phyloP scores from a whole-genome alignment of 495 filamentous ascomycete genomes.

The Hyaloscypha variabilis region DNA sequence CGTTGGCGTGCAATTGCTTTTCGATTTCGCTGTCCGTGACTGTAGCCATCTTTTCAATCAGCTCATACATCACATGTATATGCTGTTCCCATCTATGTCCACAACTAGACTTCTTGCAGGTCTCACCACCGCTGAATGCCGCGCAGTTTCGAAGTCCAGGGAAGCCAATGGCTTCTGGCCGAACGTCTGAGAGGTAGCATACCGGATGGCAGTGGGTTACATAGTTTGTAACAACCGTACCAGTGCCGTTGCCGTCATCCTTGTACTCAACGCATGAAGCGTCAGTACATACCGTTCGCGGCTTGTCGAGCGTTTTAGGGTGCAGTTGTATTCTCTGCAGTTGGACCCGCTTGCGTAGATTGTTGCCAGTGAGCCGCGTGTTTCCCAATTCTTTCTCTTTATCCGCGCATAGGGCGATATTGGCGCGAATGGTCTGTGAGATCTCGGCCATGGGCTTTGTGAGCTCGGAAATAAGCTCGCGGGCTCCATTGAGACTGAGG shows the following conservation, averaged over 20 bases:
- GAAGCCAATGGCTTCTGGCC: not conserved
- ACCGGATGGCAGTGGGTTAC: constrained; percentile 15
- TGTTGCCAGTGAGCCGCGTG: constrained; percentile 26
- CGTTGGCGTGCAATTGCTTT: constrained; percentile 31
- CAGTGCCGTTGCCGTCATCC: constrained; percentile 23
- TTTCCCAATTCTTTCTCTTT: constrained; percentile 27
- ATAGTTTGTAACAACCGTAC: constrained; percentile 17
- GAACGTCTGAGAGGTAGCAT: not conserved
- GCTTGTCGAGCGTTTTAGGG: constrained; percentile 15
- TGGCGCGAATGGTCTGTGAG: constrained; percentile 36
- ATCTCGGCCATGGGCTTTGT: constrained; percentile 43
- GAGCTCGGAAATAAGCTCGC: constrained; percentile 37
- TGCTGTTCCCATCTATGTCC: constrained; percentile 40
- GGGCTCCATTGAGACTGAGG: constrained; percentile 41
- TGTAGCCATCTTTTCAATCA: constrained; percentile 26
- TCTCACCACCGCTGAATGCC: constrained; percentile 6
- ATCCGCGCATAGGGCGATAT: constrained; percentile 36
- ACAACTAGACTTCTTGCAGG: constrained; percentile 27
- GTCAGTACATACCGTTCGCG: constrained; percentile 25
- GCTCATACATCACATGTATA: constrained; percentile 37
- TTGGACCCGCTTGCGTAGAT: constrained; percentile 32
- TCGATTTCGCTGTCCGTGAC: constrained; percentile 32
- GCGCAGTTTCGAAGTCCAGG: constrained; percentile 1
- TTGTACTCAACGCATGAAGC: constrained; percentile 18
- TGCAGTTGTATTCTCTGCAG: constrained; percentile 24